Conservation (phyloP, 371 early-diverging fungal genomes). For the Mucor ambiguus region DNA sequence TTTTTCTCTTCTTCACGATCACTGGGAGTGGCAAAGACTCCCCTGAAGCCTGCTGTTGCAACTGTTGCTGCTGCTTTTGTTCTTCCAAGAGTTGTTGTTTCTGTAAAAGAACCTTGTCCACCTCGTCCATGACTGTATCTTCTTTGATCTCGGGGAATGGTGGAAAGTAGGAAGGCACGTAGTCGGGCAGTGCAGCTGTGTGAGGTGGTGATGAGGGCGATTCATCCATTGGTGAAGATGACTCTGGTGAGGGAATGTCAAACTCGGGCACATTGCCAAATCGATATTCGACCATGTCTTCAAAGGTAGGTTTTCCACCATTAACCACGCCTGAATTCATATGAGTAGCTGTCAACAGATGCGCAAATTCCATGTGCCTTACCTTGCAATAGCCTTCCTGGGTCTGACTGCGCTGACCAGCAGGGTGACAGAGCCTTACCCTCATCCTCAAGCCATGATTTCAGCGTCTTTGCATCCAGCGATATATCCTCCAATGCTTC, state of each 20-base stretch:
- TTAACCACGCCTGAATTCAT: slow-evolving; percentile 9
- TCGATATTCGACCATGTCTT: slow-evolving; percentile 24
- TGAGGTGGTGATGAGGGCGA: neutral
- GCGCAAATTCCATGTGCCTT: slow-evolving; percentile 12
- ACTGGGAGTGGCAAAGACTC: slow-evolving; percentile 31
- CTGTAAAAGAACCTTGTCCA: slow-evolving; percentile 7
- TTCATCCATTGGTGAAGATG: neutral
- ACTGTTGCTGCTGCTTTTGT: slow-evolving; percentile 17
- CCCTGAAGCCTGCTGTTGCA: slow-evolving; percentile 3
- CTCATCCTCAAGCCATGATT: slow-evolving; percentile 47
- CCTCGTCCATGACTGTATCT: slow-evolving; percentile 20
- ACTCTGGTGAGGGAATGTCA: slow-evolving; percentile 6
- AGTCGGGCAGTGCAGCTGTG: slow-evolving; percentile 20
- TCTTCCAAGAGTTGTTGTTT: slow-evolving; percentile 13
- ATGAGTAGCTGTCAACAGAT: neutral
- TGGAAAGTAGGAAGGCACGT: slow-evolving; percentile 49
- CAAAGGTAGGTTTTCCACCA: slow-evolving; percentile 20
- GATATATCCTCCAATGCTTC: slow-evolving; percentile 36
- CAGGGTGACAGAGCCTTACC: slow-evolving; percentile 43
- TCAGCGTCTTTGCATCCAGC: slow-evolving; percentile 29
- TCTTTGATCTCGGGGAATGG: slow-evolving; percentile 44
- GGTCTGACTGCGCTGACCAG: slow-evolving; percentile 54
- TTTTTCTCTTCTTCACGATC: slow-evolving; percentile 42
- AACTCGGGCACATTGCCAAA: slow-evolving; percentile 21
- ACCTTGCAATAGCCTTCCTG: slow-evolving; percentile 49